Base-by-base conservation (phyloP, 805 yeast species). In the Myxozyma mucilagina region DNA sequence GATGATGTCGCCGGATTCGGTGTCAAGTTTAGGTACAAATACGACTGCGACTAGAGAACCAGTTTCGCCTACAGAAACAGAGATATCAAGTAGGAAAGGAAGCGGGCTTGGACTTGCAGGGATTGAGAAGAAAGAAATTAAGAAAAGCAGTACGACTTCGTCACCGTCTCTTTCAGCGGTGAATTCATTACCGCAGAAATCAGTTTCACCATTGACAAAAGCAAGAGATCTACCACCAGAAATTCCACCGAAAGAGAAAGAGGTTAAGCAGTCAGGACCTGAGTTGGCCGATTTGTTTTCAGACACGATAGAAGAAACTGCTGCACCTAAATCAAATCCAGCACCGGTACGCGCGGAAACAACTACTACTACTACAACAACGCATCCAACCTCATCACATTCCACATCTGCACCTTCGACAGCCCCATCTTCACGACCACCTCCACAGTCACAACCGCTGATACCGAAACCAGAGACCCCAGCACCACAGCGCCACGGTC, bases 271-370 rank as follows among this genome's bases (percentile, higher is more conserved):
- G 31, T 14, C 16, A 2, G 65, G 64, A 18, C 65, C 65, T 34
- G 63, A 61, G 11, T 35, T 61, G 29, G 55, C 57, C 1, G 64
- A 61, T 47, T 38, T 61, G 29, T 61, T 61, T 41, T 54, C 64
- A n/a, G 65, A 61, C 48, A 29, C 58, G 20, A 16, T 35, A 4
- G 61, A 56, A 1, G 53, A 47, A 24, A 29, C 18, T n/a, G 13
- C 13, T 9, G 38, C 38, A 10, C 5, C 55, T 20, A 14, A 4
- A 39, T n/a, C 31, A 43, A 31, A 32, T 29, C 48, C 47, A 36
- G 54, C 31, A 8, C 53, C 14, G 24, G 44, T n/a, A 11, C 44
- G 13, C 14, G 9, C 55, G 11, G 36, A 42, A 50, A 35, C 43
- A 50, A 45, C 53, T 32, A 34, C 56, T 53, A n/a, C 50, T 18